phyloP scores from a whole-genome alignment of 2,329 filamentous ascomycete species.

The Pestalotiopsis sp. region DNA sequence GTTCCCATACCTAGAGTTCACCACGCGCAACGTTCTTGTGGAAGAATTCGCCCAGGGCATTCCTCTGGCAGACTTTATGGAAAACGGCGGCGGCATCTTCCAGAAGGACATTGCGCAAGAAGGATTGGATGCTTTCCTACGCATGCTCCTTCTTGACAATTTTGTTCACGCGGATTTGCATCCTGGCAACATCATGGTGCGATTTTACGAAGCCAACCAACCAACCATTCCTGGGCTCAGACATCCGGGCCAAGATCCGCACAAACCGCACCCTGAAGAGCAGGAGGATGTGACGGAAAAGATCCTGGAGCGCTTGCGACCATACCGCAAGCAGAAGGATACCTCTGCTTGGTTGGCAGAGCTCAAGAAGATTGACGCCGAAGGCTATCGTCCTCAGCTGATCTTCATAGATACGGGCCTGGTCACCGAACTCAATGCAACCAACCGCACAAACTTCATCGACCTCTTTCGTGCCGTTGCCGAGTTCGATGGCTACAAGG shows the following conservation, averaged over 20 bases:
- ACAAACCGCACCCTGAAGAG: conserved; percentile 25
- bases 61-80: conserved; percentile 85
- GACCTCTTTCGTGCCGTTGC: conserved; percentile 95
- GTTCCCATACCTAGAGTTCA: conserved; percentile 90
- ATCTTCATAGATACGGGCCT: conserved; percentile 98
- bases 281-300: conserved; percentile 79
- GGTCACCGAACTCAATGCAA: conserved; percentile 88
- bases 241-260: conserved; percentile 33
- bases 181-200: conserved; percentile 98
- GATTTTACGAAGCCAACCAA: conserved; percentile 85
- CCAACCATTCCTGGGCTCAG: conserved; percentile 62
- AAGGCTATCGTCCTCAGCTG: conserved; percentile 90
- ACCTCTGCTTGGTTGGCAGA: conserved; percentile 73
- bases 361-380: conserved; percentile 75
- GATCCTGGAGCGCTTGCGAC: conserved; percentile 78
- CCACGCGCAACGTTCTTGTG: conserved; percentile 87
- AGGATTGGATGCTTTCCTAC: conserved; percentile 91
- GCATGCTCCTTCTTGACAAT: conserved; percentile 96
- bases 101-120: conserved; percentile 94
- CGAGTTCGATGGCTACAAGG: conserved; percentile 95
- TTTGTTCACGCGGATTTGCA: conserved; percentile 97
- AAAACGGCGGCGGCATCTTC: conserved; percentile 89
- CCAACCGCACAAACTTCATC: conserved; percentile 87
- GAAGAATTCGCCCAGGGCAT: conserved; percentile 97
- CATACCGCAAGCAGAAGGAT: conserved; percentile 66